A percentile compares a stretch with the other conserved stretches of the same genome.
These are phyloP conservation scores for Sarcomyxa edulis DNA, from an alignment of 768 basidiomycete genomes.

Conservation along the genomic window DNA sequence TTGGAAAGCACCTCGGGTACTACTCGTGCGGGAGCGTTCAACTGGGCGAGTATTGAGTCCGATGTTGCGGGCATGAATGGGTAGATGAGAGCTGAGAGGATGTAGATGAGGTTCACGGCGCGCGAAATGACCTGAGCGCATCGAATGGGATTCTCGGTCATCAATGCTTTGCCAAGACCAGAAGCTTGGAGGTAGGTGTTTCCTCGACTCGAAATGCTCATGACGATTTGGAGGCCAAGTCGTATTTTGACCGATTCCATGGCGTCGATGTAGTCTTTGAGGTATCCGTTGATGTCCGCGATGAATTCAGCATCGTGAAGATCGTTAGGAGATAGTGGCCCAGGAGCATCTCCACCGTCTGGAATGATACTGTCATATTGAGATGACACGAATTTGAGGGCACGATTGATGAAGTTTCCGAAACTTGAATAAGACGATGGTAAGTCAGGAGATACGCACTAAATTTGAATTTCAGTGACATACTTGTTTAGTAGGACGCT, in stretches of 20 bases:
- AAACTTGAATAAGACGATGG: slow-evolving; percentile 44
- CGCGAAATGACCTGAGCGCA: slow-evolving; percentile 89
- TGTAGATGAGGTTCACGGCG: slow-evolving; percentile 90
- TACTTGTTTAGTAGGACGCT: slow-evolving; percentile 94
- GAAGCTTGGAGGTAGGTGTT: slow-evolving; percentile 95
- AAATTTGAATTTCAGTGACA: too few relatives aligned
- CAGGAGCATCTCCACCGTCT: slow-evolving; percentile 65
- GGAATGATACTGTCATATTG: slow-evolving; percentile 81
- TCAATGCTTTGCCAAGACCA: slow-evolving; percentile 85
- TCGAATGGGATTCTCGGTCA: slow-evolving; percentile 73
- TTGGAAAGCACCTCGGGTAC: slow-evolving; percentile 69
- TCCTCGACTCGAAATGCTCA: slow-evolving; percentile 84
- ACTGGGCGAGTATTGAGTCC: slow-evolving; percentile 73
- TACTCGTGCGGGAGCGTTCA: slow-evolving; percentile 82
- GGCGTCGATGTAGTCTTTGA: slow-evolving; percentile 75
- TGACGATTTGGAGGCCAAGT: slow-evolving; percentile 79
- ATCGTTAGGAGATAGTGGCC: slow-evolving; percentile 66
- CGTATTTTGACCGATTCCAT: slow-evolving; percentile 94
- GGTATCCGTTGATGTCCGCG: slow-evolving; percentile 67
- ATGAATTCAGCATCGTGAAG: slow-evolving; percentile 71
- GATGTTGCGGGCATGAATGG: slow-evolving; percentile 97
- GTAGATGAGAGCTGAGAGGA: slow-evolving; percentile 77
- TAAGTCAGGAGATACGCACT: slow-evolving; percentile 11
- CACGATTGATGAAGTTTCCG: slow-evolving; percentile 96
- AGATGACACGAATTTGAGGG: slow-evolving; percentile 86